Percentiles rank a stretch among this genome's conserved stretches.
These are phyloP conservation scores for Zoysia matrella DNA, from an alignment of 202 grass and related monocot genomes.

Conservation along the genomic window DNA sequence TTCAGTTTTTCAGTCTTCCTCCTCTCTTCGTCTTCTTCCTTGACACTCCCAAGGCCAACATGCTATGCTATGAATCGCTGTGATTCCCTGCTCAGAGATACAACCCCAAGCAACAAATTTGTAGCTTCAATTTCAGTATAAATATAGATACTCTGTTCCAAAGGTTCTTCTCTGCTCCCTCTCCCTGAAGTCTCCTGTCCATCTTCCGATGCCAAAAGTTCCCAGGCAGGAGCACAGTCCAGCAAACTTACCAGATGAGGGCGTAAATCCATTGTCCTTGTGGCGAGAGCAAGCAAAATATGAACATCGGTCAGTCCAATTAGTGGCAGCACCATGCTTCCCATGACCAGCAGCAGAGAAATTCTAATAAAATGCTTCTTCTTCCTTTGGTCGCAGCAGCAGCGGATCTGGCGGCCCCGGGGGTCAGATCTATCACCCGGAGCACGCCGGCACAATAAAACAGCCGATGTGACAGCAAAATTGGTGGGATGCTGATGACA, in stretches of 20 bases:
- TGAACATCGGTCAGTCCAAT: not conserved
- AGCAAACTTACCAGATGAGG: not conserved
- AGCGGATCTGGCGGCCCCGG: not conserved
- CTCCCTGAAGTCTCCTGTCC: too few species aligned
- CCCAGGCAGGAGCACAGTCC: not conserved
- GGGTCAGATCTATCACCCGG: not conserved
- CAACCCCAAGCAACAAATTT: not conserved
- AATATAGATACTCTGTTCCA: too few species aligned
- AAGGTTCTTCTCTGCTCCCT: not conserved
- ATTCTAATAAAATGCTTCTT: not conserved
- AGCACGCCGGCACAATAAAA: not conserved
- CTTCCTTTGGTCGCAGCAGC: not conserved
- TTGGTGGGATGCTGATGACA: not conserved
- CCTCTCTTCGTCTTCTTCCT: conserved; percentile 4
- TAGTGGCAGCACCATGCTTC: not conserved
- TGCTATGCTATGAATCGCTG: not conserved
- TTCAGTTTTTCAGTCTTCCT: not conserved
- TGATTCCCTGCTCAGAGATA: not conserved
- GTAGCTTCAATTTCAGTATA: not conserved
- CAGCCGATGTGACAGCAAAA: conserved; percentile 15
- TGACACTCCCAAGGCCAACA: not conserved
- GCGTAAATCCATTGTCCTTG: too few species aligned
- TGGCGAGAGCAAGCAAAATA: not conserved
- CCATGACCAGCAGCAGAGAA: not conserved
- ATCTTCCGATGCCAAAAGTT: too few species aligned